Conservation (phyloP, 2,329 filamentous ascomycete genomes). For the Parafenestella ontariensis region DNA sequence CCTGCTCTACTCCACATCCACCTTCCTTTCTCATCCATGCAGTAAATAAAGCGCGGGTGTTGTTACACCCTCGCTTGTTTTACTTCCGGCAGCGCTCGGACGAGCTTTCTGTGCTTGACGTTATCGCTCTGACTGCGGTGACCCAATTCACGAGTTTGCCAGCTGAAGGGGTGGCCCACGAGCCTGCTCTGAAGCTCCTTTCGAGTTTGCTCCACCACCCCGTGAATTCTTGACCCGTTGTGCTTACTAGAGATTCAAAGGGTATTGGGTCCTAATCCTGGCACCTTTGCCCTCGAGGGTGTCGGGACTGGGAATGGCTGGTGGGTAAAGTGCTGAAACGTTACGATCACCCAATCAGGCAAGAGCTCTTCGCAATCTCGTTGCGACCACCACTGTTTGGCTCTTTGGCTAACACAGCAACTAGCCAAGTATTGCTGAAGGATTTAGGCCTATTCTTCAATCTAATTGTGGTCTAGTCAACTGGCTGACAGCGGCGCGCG, state of each 20-base stretch:
- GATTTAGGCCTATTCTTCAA: neutral
- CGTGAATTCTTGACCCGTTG: neutral
- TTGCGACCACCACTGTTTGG: neutral
- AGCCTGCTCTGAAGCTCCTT: neutral
- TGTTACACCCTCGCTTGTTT: neutral
- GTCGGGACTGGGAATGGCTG: slow-evolving; percentile 9
- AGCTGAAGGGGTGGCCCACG: too few species aligned
- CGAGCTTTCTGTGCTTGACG: neutral
- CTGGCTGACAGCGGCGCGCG: slow-evolving; percentile 15
- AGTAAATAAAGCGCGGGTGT: neutral
- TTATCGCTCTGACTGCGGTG: neutral
- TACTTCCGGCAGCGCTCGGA: neutral
- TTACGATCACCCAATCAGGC: slow-evolving; percentile 14
- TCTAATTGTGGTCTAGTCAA: neutral
- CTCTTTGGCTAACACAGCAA: neutral
- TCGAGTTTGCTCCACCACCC: neutral
- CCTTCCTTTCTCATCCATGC: neutral
- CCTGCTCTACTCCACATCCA: neutral
- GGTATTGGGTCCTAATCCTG: neutral
- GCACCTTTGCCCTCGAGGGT: neutral
- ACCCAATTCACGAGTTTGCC: too few species aligned
- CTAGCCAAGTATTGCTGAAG: neutral
- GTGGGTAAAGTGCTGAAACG: slow-evolving; percentile 9
- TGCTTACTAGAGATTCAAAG: neutral
- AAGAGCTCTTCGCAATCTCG: slow-evolving; percentile 10